Base-by-base conservation (phyloP, 176 grass and related monocot genomes). In the Calamus simplicifolius region DNA sequence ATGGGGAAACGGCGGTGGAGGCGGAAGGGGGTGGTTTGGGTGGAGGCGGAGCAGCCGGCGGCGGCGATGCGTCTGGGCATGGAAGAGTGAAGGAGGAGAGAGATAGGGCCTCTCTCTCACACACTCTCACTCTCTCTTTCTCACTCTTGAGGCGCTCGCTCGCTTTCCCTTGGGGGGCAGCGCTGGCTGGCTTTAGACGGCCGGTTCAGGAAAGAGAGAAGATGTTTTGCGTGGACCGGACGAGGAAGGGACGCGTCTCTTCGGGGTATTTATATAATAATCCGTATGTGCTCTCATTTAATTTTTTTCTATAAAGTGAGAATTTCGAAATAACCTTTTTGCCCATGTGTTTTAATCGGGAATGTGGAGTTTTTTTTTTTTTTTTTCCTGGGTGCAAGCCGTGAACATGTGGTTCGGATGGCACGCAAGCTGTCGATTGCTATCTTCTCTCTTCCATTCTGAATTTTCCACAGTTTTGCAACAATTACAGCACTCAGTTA, bases 181-280 rank as follows among this genome's bases (percentile, higher is more conserved):
- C 59, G 54, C 23, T 28, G 60, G 70, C 57, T 57, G 78, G 48
- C 50, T 60, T 80, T 69, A 56, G 14, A 61, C 54, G 19, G 71
- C 23, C 61, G 55, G 25, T 51, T 19, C 15, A 50, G 30, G 50
- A 19, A 50, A 51, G 73, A 28, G 60, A 50, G 62, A 58, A 69
- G 65, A 55, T 54, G 67, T 64, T 65, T 63, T 59, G 75, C 75
- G 75, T 58, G 75, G 75, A 78, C 51, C 67, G 10, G 71, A 71
- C 50, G 12, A 16, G 30, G 10, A 43, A 48, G 56, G 52, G 58
- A 15, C 27, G 55, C 8, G 27, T 50, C 48, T 25, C 63, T 68
- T 43, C 31, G 35, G 8, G 35, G 35, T 13, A 43, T 43, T 43
- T 43, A 43, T 43, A 43, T 43, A 43, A n/a, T n/a, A n/a, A 43